Percentiles rank a stretch among this genome's conserved stretches.
Conservation (phyloP, 768 basidiomycete species). For the Tylopilus sp. region DNA sequence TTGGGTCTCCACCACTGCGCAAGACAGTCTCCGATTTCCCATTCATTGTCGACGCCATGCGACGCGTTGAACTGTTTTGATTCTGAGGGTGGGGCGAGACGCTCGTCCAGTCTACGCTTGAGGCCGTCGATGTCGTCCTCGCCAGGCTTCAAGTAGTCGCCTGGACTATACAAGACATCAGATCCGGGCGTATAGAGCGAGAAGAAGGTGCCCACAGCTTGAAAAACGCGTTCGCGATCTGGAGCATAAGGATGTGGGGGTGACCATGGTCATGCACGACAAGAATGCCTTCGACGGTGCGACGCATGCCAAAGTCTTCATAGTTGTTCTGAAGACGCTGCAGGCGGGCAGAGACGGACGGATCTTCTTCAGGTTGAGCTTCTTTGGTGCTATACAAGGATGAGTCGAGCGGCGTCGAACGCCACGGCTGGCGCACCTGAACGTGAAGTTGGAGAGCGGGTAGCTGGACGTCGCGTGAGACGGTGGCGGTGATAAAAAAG, state of each 20-base stretch:
- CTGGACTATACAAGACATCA: conserved; percentile 56
- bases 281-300: conserved; percentile 77
- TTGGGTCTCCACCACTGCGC: conserved; percentile 99
- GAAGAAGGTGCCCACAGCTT: conserved; percentile 69
- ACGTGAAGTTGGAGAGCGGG: conserved; percentile 87
- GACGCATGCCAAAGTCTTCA: conserved; percentile 94
- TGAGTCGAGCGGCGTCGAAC: conserved; percentile 8
- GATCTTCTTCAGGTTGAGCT: conserved; percentile 95
- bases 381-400: conserved; percentile 76
- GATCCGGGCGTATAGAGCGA: background rate
- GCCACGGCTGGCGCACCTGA: conserved; percentile 51
- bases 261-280: conserved; percentile 96
- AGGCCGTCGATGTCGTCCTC: conserved; percentile 92
- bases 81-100: conserved; percentile 75
- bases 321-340: conserved; percentile 95
- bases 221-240: conserved; percentile 99
- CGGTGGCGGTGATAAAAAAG: background rate
- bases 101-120: conserved; percentile 83
- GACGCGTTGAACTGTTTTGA: conserved; percentile 73
- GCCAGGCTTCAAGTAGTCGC: conserved; percentile 97
- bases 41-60: conserved; percentile 81
- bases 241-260: conserved; percentile 96
- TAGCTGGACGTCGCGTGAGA: conserved; percentile 45
- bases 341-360: conserved; percentile 90
- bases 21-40: conserved; percentile 96